A percentile compares a stretch with the other conserved stretches of the same genome.
phyloP scores from a whole-genome alignment of 1,139 yeast genomes.

The Taphrina populina region DNA sequence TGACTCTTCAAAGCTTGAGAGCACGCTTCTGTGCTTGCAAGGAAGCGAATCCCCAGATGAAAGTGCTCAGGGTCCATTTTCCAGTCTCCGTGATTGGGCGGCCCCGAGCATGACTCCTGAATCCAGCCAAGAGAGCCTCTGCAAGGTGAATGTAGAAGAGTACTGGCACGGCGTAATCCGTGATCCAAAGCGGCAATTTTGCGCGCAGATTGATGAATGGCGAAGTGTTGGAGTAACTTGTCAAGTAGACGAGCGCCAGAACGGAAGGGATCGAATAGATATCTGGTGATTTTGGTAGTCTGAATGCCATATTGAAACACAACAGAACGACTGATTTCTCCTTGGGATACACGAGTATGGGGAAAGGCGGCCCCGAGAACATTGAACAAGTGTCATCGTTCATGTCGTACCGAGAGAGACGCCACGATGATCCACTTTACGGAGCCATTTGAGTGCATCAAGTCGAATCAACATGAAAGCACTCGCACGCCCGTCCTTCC shows the following conservation, averaged over 20 bases:
- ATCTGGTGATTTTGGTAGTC: slow-evolving; percentile 8
- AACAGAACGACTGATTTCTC: too few species aligned
- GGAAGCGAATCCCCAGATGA: slow-evolving; percentile 26
- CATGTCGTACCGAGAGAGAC: too few species aligned
- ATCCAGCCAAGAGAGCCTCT: slow-evolving; percentile 19
- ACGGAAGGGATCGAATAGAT: neutral
- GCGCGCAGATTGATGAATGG: slow-evolving; percentile 12
- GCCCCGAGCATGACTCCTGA: slow-evolving; percentile 13
- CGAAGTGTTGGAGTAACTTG: slow-evolving; percentile 4
- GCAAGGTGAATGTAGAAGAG: slow-evolving; percentile 19
- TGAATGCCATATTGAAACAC: too few species aligned
- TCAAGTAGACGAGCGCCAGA: slow-evolving; percentile 4
- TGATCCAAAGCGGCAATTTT: slow-evolving; percentile 21
- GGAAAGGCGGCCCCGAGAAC: too few species aligned
- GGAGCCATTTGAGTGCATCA: too few species aligned
- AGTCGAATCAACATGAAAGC: too few species aligned
- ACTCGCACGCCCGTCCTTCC: too few species aligned
- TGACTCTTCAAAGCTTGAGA: slow-evolving; percentile 6
- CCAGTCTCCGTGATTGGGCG: slow-evolving; percentile 8
- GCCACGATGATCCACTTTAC: too few species aligned
- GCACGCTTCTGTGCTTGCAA: slow-evolving; percentile 8
- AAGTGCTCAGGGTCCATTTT: slow-evolving; percentile 16
- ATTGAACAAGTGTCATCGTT: too few species aligned
- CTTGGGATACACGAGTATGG: too few species aligned
- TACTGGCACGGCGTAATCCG: slow-evolving; percentile 1